Evolutionary conservation across 495 filamentous ascomycete genomes (phyloP), one percentile per base, ranked within the genome.

Genomic region (Aspergillus indologenus): DNA sequence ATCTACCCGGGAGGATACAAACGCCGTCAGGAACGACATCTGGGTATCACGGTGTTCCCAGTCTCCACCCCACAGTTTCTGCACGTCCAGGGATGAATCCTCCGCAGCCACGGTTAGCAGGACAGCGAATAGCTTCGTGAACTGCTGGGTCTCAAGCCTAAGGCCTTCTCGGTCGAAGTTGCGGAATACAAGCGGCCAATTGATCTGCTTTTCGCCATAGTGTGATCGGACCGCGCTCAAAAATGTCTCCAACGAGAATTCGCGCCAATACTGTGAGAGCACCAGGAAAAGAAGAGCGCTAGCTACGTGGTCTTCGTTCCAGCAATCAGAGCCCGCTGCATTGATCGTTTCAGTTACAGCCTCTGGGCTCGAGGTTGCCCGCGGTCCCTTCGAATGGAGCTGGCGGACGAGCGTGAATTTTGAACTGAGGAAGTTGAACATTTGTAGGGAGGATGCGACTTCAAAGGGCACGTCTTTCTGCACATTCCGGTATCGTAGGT

Each of bases 1-100:
- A 72, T 97, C 92, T 12, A 96, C 77, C 52, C 91, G 83, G 11
- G 90, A 85, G 3, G 86, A 81, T 49, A 90, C 76, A 67, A 90
- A 97, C 8, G 91, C 90, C 57, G 85, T 87, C 43, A 97, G 78
- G 66, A 99, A 95, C 15, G 90, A 94, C 53, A 98, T 81, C 58
- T 97, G 95, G 0, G 95, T 90, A 47, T 91, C 84, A 19, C 85
- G 82, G 54, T 95, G 81, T 49, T 89, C 83, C 94, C 95, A 98
- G 47, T 85, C 80, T 34, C 92, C 93, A 58, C 92, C 91, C 94
- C 93, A 98, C 22, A 99, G 80, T 42, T 79, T 83, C 70, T 96
- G 88, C 47, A 96, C 84, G 71, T 96, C 86, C 66, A 88, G 80
- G 54, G 68, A 80, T 24, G 73, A 64, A 44, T 86, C 81, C 22